A percentile compares a stretch with the other conserved stretches of the same genome.
phyloP scores from a whole-genome alignment of 2,329 filamentous ascomycete genomes.

The Ophiostoma montium region DNA sequence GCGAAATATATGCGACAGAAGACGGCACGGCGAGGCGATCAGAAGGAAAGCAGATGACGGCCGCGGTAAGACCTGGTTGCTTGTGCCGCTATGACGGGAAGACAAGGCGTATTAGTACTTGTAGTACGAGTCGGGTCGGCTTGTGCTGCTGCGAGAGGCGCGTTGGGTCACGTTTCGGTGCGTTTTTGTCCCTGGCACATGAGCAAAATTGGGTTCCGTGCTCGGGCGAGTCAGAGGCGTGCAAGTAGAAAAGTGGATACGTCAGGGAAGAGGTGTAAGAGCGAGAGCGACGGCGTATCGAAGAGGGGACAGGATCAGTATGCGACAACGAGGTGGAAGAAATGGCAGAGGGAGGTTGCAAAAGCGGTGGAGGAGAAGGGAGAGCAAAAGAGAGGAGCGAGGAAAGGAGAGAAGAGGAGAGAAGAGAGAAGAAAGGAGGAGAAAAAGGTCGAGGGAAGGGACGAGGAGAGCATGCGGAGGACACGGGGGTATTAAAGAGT shows the following conservation, averaged over 20 bases:
- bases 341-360: too few relatives aligned
- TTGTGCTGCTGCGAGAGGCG: not conserved
- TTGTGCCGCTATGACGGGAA: not conserved
- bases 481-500: constrained; percentile 1
- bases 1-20: too few relatives aligned
- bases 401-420: not conserved
- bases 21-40: not conserved
- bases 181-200: not conserved
- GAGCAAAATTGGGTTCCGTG: not conserved
- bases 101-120: not conserved
- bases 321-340: not conserved
- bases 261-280: not conserved
- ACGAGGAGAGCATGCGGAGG: not conserved
- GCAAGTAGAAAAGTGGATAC: constrained; percentile 1
- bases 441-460: not conserved
- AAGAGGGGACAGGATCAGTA: not conserved
- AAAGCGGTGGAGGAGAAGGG: not conserved
- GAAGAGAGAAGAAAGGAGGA: not conserved
- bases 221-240: constrained; percentile 1
- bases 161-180: not conserved
- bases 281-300: not conserved
- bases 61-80: constrained; percentile 1
- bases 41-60: constrained; percentile 1
- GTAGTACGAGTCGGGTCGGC: not conserved
- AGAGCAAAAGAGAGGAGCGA: not conserved